Base-by-base conservation (phyloP, 2,329 filamentous ascomycete genomes). In the Botryosphaeria dothidea region DNA sequence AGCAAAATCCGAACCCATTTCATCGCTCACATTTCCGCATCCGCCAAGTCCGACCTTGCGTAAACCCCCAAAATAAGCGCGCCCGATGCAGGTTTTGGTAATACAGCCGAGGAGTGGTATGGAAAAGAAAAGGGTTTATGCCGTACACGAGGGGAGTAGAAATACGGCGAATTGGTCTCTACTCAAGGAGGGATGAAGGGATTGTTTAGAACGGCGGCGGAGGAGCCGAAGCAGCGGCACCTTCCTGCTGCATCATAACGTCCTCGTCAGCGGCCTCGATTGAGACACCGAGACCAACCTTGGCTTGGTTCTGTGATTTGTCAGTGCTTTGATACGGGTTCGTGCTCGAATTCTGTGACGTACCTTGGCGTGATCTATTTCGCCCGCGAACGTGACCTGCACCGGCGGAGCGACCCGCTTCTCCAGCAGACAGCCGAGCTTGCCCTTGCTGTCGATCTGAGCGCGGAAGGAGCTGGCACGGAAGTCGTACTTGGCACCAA, bases 401-500 rank as follows among this genome's bases (percentile, higher is more conserved):
- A 99, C 93, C 29, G 93, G 91, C 69, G 93, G 92, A 31, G 93
- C 93, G 74, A 99, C 92, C 75, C 93, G 90, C 88, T 97, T 98
- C 85, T 99, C 95, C 71, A 98, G 83, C 74, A 97, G 82, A 77
- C 92, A 95, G 80, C 91, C 92, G 67, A 99, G 85, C 84, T 96
- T 97, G 78, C 95, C 95, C 77, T 92, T 89, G 74, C 93, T 96
- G 82, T 99, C 95, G 72, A 98, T 86, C 82, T 99, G 95, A 49
- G 94, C 95, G 70, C 94, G 89, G 88, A 97, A 97, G 46, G 92
- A 95, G 58, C 92, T 95, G 82, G 93, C 92, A 75, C 92, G 88
- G 88, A 99, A 99, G 79, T 97, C 94, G 82, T 99, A 99, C 82
- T 99, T 99, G 77, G 93, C 92, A 74, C 94, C 95, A 73, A 98